Evolutionary conservation across 2,329 filamentous ascomycete species (phyloP), one percentile per base, ranked within the genome.

Genomic region (Eutypella sp.): DNA sequence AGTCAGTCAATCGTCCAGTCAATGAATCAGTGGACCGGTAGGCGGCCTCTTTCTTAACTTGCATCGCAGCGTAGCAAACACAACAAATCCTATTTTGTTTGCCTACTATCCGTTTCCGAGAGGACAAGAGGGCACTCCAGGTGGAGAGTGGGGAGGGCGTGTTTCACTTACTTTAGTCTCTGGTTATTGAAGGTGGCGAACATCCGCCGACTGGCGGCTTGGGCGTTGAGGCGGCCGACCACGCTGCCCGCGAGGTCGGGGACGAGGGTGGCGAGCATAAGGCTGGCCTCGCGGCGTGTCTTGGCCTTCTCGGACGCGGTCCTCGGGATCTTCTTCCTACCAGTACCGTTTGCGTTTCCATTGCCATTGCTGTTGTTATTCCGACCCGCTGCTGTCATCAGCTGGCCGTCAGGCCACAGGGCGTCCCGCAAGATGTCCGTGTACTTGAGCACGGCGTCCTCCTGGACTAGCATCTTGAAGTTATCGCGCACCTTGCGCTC

Each of bases 401-500:
- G 62, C 56, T 76, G 63, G 3, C 84, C 86, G n/a, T 73, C 76
- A 0, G 90, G 90, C 90, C 91, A 97, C 74, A 97, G 80, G 9
- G 71, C 81, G 44, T 87, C 84, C 53, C 80, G 84, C n/a, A 92
- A 66, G 46, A 89, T 69, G 20, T 78, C 74, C 27, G 97, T 74
- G 61, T 93, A 95, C 46, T 78, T 81, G 36, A 92, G 72, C 9
- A 97, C 69, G 3, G 83, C 83, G 18, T 93, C 87, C 53, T 96
- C 91, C 47, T 88, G 82, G 0, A 89, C 70, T 1, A 95, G 71
- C 37, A 78, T 73, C 54, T 82, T 85, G 36, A 90, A 84, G 44
- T 84, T 87, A 48, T 99, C 93, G 18, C 93, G 84, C 24, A 97
- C 87, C 66, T 96, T 96, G 48, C 91, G 84, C 69, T 99, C 93